Percentiles rank a stretch among this genome's conserved stretches.
Conservation (phyloP, 2,329 filamentous ascomycete species). For the Paraconiothyrium sp. region DNA sequence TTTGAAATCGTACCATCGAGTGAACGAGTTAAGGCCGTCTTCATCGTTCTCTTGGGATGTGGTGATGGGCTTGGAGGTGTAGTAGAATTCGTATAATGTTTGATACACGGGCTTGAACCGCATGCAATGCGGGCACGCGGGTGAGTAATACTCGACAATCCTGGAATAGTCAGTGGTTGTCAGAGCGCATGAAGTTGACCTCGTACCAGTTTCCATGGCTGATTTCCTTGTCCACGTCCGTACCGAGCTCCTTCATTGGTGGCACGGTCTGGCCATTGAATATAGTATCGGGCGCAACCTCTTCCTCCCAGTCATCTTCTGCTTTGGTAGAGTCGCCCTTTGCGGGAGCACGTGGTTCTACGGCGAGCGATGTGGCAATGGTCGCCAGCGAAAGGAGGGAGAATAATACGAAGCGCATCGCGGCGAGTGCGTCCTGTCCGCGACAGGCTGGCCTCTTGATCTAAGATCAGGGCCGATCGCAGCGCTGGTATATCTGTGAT, state of each 20-base stretch:
- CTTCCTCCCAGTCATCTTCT: constrained; percentile 41
- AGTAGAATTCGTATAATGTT: constrained; percentile 94
- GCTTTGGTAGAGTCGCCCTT: constrained; percentile 17
- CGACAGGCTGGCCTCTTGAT: constrained; percentile 13
- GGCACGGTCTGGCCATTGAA: constrained; percentile 76
- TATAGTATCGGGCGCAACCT: constrained; percentile 56
- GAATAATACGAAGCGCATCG: constrained; percentile 49
- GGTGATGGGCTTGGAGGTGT: constrained; percentile 79
- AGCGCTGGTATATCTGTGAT: background rate
- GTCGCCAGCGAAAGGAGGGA: constrained; percentile 51
- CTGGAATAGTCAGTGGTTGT: constrained; percentile 22
- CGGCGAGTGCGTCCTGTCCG: constrained; percentile 22
- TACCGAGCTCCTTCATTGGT: constrained; percentile 68
- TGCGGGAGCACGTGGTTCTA: constrained; percentile 24
- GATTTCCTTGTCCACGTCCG: constrained; percentile 66
- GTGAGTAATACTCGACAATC: constrained; percentile 62
- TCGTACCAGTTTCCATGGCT: constrained; percentile 74
- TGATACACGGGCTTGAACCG: constrained; percentile 86
- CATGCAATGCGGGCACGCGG: constrained; percentile 74
- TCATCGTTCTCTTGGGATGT: constrained; percentile 40
- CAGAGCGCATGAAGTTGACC: background rate
- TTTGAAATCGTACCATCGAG: constrained; percentile 85
- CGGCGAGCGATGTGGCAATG: constrained; percentile 39
- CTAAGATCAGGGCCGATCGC: constrained; percentile 1
- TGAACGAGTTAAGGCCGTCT: constrained; percentile 72